A percentile compares a stretch with the other conserved stretches of the same genome.
Conservation (phyloP, 495 filamentous ascomycete genomes). For the Talaromyces nanjingensis region DNA sequence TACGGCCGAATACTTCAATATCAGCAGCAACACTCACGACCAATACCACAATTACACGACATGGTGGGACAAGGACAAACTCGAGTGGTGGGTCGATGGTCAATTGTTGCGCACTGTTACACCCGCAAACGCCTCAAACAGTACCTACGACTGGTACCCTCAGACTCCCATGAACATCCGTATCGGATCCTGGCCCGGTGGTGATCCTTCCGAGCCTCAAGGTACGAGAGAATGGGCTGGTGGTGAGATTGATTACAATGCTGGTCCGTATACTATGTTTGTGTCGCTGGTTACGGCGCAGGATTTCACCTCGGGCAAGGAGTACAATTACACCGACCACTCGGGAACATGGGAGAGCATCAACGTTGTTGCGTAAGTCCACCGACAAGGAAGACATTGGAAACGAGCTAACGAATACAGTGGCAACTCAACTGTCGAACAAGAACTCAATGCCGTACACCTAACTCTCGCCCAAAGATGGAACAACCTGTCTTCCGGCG, state of each 20-base stretch:
- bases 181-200: slow-evolving; percentile 82
- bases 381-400: not conserved
- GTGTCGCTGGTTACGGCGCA: slow-evolving; percentile 58
- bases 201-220: slow-evolving; percentile 61
- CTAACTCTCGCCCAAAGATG: slow-evolving; percentile 50
- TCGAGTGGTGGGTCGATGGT: slow-evolving; percentile 79
- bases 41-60: slow-evolving; percentile 84
- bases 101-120: slow-evolving; percentile 59
- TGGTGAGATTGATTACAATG: slow-evolving; percentile 61
- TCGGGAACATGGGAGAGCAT: slow-evolving; percentile 66
- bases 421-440: slow-evolving; percentile 54
- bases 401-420: slow-evolving; percentile 26
- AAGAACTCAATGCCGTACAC: slow-evolving; percentile 24
- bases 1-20: slow-evolving; percentile 53
- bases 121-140: slow-evolving; percentile 45
- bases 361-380: slow-evolving; percentile 52
- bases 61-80: slow-evolving; percentile 70
- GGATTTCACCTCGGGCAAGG: slow-evolving; percentile 61
- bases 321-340: slow-evolving; percentile 62
- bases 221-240: slow-evolving; percentile 71
- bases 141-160: slow-evolving; percentile 66
- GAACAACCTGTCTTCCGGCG: slow-evolving; percentile 43
- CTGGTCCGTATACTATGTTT: slow-evolving; percentile 74
- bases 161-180: slow-evolving; percentile 88
- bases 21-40: slow-evolving; percentile 43